Evolutionary conservation across 2,329 filamentous ascomycete genomes (phyloP).

Genomic region (Cryphonectria naterciae): DNA sequence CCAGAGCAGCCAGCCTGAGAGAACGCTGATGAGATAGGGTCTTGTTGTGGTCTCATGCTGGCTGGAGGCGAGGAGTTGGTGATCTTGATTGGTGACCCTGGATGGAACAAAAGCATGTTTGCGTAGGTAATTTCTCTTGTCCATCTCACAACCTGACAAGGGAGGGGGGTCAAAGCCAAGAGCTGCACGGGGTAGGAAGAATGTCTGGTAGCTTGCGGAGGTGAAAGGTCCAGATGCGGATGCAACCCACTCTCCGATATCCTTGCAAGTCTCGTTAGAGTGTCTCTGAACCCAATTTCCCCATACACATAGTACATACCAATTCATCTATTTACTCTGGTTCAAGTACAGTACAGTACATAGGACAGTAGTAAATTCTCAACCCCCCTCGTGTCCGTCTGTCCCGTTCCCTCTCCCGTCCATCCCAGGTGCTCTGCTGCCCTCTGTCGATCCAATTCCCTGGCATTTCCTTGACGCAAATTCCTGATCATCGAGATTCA

Average conservation of each 20-base stretch:
- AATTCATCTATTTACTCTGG: background rate
- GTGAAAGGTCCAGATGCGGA: constrained; percentile 5
- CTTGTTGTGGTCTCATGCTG: background rate
- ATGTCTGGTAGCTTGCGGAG: background rate
- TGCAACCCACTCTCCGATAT: background rate
- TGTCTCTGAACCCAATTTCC: constrained; percentile 10
- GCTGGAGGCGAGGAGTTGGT: background rate
- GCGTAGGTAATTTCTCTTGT: background rate
- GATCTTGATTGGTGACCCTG: background rate
- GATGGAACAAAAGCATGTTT: background rate
- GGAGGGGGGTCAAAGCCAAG: background rate
- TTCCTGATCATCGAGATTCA: background rate
- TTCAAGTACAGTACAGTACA: background rate
- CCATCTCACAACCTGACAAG: background rate
- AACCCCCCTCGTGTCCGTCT: background rate
- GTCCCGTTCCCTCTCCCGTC: background rate
- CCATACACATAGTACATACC: background rate
- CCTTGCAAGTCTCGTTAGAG: background rate
- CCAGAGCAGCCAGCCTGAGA: background rate
- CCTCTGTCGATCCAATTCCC: background rate
- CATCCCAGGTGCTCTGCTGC: background rate
- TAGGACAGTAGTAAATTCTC: background rate
- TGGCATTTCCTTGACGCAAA: background rate
- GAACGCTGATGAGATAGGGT: background rate
- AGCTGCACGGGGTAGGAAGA: background rate